Base-by-base conservation (phyloP, 176 grass and related monocot species). In the Oryza australiensis region DNA sequence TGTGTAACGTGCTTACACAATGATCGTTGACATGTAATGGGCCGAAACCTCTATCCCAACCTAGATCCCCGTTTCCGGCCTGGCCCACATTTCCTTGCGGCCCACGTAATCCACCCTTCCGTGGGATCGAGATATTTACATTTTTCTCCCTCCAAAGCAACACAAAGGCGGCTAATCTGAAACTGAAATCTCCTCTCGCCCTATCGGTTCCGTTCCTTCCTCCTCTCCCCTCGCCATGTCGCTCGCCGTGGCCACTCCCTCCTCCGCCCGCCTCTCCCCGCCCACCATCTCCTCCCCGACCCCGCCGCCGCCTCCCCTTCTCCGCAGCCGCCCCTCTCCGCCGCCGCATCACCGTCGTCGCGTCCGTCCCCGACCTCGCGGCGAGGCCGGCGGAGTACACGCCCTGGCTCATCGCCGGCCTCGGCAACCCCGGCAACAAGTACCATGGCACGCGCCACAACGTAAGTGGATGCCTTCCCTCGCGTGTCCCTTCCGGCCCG, bases 401-500 rank as follows among this genome's bases (percentile, higher is more conserved):
- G 70, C 95, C 92, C 37, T 98, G 95, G 95, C 95, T 98, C 74
- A 88, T 98, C 74, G 95, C 92, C 3, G 92, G 95, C 29, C 95
- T 98, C 72, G 95, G 92, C 9, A 98, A 98, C 76, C 95, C 95
- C 14, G 95, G 95, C 0, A 73, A 72, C 74, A 98, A 95, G 90
- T 98, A 98, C 90, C 73, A 93, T 59, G 95, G 90, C 42, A 98
- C 95, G 30, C 86, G 95, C 3, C 95, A 98, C 88, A 98, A 98
- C 84, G 95, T 98, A 37, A 76, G 83, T 68, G 12, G 27, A 15
- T 2, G 24, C 8, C 24, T 51, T 9, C 13, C 3, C 10, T 5
- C 73, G 3, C 23, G n/a, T 11, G 33, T 16, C 12, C 3, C 0
- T 29, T 45, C 20, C 73, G 13, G 57, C 7, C 63, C 62, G 26